Base-by-base conservation (phyloP, 192 early-diverging fungal species). In the Coemansia sp. region DNA sequence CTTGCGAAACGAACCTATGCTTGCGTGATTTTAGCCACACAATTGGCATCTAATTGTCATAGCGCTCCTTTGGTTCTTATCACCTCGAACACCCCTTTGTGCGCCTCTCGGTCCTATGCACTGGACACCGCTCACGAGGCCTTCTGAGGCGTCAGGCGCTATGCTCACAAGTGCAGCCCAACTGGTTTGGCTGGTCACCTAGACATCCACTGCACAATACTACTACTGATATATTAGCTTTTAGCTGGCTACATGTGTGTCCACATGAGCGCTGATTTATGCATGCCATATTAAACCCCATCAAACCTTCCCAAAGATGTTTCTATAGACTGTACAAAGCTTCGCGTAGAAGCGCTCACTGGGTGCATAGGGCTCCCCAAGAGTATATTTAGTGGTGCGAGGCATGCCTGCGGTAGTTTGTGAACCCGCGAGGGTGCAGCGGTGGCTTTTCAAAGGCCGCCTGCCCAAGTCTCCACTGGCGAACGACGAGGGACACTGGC, bases 381-480 rank as follows among this genome's bases (percentile, higher is more conserved):
- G 31, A 31, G 31, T 4, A 31, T 31, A 20, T 35, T 56, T 20
- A 45, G 6, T 5, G n/a, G 20, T 11, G n/a, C 16, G 14, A 56
- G 2, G 31, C 8, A 8, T 28, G 26, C 6, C 10, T 56, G 9
- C 20, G 24, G 16, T 60, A 51, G 51, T 58, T 40, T 3, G 23
- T 23, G 11, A 62, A 69, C 21, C 67, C 67, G 4, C 28, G 59
- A 18, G 72, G 73, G 51, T 75, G 69, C 28, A 57, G 48, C 0
- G 73, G 62, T 16, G 78, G 78, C 21, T 81, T 81, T 40, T 81
- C 78, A 40, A 81, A 67, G 2, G 73, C 78, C 2, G 68, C 59
- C 28, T 81, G 65, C 10, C 78, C 78, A 9, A 81, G 63, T 14
- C 40, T 53, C 73, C 78, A 81, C 39, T 48, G 13, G 21, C 69